Percentiles rank a stretch among this genome's conserved stretches.
Conservation (phyloP, 768 basidiomycete species). For the Termitomyces sp. region DNA sequence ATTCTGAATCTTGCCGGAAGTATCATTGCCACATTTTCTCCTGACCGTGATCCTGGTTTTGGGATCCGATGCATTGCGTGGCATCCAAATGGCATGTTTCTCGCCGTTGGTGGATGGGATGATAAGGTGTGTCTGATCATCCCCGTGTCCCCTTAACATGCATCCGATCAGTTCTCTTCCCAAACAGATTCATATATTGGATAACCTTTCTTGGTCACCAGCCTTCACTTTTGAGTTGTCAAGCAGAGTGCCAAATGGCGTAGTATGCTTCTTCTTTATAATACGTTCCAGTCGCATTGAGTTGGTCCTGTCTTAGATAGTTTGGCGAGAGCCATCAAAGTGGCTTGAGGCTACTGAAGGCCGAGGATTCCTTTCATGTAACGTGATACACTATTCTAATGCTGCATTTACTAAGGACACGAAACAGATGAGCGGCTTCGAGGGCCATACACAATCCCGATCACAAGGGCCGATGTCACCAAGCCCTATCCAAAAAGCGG, state of each 20-base stretch:
- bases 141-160: background rate
- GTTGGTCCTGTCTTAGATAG: conserved; percentile 36
- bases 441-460: conserved; percentile 46
- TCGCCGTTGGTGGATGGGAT: conserved; percentile 85
- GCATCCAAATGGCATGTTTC: conserved; percentile 82
- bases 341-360: conserved; percentile 85
- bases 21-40: conserved; percentile 59
- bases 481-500: conserved; percentile 66
- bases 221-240: conserved; percentile 59
- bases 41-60: conserved; percentile 73
- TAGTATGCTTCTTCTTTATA: conserved; percentile 35
- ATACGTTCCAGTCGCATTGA: background rate
- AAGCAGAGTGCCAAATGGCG: conserved; percentile 46
- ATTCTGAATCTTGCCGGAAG: conserved; percentile 64
- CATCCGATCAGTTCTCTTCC: conserved; percentile 7
- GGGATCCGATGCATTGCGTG: conserved; percentile 76
- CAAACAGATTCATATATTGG: conserved; percentile 66
- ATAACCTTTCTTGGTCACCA: conserved; percentile 69
- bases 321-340: conserved; percentile 82
- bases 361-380: conserved; percentile 85
- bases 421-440: conserved; percentile 58
- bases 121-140: conserved; percentile 54
- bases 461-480: conserved; percentile 48
- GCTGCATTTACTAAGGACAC: background rate
- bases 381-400: conserved; percentile 11